Conservation (phyloP, 345 rosid species). For the Eucalyptus virginea region DNA sequence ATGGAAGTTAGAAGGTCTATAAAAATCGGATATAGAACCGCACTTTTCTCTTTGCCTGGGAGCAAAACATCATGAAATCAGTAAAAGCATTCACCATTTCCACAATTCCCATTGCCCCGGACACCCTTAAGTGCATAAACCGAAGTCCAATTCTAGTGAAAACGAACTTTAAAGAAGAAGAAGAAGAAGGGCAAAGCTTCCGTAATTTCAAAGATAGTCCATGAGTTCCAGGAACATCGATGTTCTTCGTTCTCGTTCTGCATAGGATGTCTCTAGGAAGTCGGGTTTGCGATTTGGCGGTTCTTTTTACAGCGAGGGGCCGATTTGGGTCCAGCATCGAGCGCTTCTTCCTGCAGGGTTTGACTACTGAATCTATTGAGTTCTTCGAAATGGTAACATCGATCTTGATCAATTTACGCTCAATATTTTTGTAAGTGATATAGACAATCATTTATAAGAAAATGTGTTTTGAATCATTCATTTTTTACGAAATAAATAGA, state of each 20-base stretch:
- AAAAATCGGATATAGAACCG: background rate
- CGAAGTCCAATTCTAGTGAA: too few species aligned
- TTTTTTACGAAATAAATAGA: too few species aligned
- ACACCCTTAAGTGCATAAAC: background rate
- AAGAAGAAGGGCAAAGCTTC: background rate
- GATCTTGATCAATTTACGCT: background rate
- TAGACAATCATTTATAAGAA: too few species aligned
- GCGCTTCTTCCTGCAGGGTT: accelerated
- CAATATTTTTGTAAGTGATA: background rate
- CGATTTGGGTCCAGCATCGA: background rate
- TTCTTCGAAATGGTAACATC: background rate
- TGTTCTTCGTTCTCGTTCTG: background rate
- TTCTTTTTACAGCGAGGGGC: background rate
- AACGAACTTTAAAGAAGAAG: background rate
- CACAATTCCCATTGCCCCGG: background rate
- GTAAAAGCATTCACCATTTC: background rate
- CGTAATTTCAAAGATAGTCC: background rate
- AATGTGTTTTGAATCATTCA: background rate
- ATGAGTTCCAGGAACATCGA: background rate
- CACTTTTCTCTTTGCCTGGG: background rate
- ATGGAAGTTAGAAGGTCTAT: background rate
- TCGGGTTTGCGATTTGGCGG: background rate
- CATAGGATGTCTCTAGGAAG: background rate
- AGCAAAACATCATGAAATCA: background rate
- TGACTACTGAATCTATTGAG: background rate